Conservation (phyloP, 2,329 filamentous ascomycete genomes). For the Fusarium sororula region DNA sequence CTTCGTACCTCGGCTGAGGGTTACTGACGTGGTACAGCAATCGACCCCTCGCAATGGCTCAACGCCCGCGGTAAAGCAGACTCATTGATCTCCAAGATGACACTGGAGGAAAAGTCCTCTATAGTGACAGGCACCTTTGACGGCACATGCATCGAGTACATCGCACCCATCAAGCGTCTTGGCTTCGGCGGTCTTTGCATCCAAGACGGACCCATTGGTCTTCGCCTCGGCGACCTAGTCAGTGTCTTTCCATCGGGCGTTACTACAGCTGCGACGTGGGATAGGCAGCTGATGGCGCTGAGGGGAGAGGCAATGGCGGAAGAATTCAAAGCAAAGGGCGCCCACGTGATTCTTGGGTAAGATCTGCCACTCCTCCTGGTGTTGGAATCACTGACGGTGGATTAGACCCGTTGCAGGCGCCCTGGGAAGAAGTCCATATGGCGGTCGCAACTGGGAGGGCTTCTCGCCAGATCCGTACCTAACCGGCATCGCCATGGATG, state of each 20-base stretch:
- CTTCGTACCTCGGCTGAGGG: rapidly evolving
- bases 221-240: constrained; percentile 51
- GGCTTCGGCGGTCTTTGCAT: constrained; percentile 55
- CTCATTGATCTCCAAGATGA: constrained; percentile 35
- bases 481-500: constrained; percentile 61
- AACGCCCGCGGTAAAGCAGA: not conserved
- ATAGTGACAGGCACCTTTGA: constrained; percentile 48
- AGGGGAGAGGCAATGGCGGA: constrained; percentile 61
- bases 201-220: constrained; percentile 47
- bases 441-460: constrained; percentile 73
- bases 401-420: constrained; percentile 62
- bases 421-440: constrained; percentile 54
- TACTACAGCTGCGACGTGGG: constrained; percentile 71
- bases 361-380: constrained; percentile 72
- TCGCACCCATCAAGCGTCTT: constrained; percentile 51
- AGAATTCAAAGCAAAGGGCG: constrained; percentile 77
- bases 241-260: constrained; percentile 64
- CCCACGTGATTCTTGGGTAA: constrained; percentile 69
- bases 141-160: constrained; percentile 46
- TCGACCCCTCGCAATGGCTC: not conserved
- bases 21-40: not conserved
- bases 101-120: constrained; percentile 43
- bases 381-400: constrained; percentile 74
- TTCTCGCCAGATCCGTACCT: constrained; percentile 73
- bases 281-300: constrained; percentile 72